Conservation (phyloP, 2,329 filamentous ascomycete genomes). For the Aspergillus sp. region DNA sequence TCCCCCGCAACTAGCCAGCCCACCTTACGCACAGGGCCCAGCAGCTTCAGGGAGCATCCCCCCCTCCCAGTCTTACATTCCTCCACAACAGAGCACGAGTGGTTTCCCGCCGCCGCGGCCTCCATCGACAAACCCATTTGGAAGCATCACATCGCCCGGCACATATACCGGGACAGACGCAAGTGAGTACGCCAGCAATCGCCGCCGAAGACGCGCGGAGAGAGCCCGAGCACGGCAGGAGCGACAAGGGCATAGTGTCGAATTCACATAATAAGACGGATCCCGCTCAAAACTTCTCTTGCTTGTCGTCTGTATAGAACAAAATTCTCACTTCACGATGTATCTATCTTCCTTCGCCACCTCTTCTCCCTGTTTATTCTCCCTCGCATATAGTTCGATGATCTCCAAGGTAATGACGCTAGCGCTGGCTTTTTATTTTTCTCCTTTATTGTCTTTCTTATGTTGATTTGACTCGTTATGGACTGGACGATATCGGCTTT, state of each 20-base stretch:
- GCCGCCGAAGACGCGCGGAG: slow-evolving; percentile 54
- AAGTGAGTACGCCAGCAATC: slow-evolving; percentile 55
- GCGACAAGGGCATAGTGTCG: slow-evolving; percentile 45
- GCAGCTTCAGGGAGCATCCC: slow-evolving; percentile 25
- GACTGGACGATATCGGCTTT: background rate
- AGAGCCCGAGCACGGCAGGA: slow-evolving; percentile 48
- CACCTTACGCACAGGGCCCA: slow-evolving; percentile 1
- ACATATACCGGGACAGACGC: slow-evolving; percentile 51
- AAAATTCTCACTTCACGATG: slow-evolving; percentile 6
- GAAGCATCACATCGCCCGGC: slow-evolving; percentile 43
- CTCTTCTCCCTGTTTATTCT: background rate
- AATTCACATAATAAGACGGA: slow-evolving; percentile 44
- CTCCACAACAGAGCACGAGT: slow-evolving; percentile 23
- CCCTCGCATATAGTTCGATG: background rate
- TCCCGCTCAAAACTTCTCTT: background rate
- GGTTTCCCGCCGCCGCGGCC: slow-evolving; percentile 29
- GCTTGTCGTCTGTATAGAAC: slow-evolving; percentile 10
- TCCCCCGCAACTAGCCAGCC: slow-evolving; percentile 5
- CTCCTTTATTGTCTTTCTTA: background rate
- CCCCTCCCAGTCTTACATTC: slow-evolving; percentile 25
- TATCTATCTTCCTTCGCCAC: slow-evolving; percentile 1
- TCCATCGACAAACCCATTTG: slow-evolving; percentile 42
- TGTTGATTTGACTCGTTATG: background rate
- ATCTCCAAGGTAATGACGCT: slow-evolving; percentile 10
- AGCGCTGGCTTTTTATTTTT: slow-evolving; percentile 4